phyloP scores from a whole-genome alignment of 2,329 filamentous ascomycete species.

The Coniochaeta sp. region DNA sequence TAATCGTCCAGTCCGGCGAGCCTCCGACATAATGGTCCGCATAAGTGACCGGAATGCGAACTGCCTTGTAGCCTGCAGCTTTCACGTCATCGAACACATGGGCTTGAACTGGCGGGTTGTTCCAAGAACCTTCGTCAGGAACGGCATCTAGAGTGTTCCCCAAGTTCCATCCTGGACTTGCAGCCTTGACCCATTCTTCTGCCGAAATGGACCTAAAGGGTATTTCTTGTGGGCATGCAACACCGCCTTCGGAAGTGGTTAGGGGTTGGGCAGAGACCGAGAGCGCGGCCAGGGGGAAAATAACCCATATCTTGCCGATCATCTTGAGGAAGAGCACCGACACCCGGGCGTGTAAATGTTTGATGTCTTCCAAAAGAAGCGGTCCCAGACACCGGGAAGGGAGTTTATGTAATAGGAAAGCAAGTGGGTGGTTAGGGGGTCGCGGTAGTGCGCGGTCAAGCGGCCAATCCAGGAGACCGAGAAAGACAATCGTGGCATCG shows the following conservation, averaged over 20 bases:
- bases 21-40: slow-evolving; percentile 45
- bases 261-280: not conserved
- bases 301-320: not conserved
- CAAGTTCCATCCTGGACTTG: slow-evolving; percentile 54
- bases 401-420: no score
- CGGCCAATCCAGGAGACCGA: no score
- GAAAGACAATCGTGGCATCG: not conserved
- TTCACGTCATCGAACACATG: slow-evolving; percentile 45
- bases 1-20: slow-evolving; percentile 46
- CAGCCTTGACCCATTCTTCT: slow-evolving; percentile 33
- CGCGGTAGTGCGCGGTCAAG: no score
- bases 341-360: no score
- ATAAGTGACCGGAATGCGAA: slow-evolving; percentile 56
- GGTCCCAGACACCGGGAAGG: no score
- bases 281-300: not conserved
- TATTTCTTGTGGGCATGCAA: not conserved
- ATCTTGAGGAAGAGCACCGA: not conserved
- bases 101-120: slow-evolving; percentile 43
- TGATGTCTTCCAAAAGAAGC: no score
- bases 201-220: slow-evolving; percentile 17
- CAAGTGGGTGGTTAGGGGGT: no score
- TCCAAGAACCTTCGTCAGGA: slow-evolving; percentile 51
- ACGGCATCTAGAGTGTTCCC: slow-evolving; percentile 53
- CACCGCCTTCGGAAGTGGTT: not conserved
- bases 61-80: slow-evolving; percentile 47